phyloP scores from a whole-genome alignment of 106 monocot species.

The Dendrobium huoshanense region DNA sequence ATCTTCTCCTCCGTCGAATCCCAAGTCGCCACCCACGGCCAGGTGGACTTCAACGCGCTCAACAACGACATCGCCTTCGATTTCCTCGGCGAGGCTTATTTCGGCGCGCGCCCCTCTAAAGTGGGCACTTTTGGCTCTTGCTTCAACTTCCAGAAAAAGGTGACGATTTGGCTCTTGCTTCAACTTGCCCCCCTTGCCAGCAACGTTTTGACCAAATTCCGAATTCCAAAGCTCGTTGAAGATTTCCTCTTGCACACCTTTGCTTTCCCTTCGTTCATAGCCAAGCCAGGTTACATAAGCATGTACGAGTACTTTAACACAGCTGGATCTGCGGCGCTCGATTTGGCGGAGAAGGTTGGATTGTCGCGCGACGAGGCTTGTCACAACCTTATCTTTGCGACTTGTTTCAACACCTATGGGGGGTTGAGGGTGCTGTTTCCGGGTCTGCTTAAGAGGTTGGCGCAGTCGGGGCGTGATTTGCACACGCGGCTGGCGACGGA shows the following conservation, averaged over 20 bases:
- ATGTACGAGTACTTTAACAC: slow-evolving; percentile 33
- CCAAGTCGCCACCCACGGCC: slow-evolving; percentile 12
- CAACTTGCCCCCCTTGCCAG: slow-evolving; percentile 27
- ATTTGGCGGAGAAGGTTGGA: slow-evolving; percentile 13
- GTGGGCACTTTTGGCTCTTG: neutral
- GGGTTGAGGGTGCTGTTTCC: slow-evolving; percentile 35
- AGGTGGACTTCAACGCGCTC: slow-evolving; percentile 34
- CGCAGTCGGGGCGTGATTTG: slow-evolving; percentile 10
- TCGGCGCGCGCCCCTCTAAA: slow-evolving; percentile 17
- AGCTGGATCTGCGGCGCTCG: slow-evolving; percentile 12
- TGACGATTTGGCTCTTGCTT: slow-evolving; percentile 27
- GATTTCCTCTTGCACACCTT: slow-evolving; percentile 51
- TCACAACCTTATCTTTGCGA: slow-evolving; percentile 49
- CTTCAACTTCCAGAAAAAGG: slow-evolving; percentile 7
- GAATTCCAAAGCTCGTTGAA: slow-evolving; percentile 25
- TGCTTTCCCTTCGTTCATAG: slow-evolving; percentile 28
- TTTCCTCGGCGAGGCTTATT: slow-evolving; percentile 28
- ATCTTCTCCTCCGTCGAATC: slow-evolving; percentile 32
- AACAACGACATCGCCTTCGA: slow-evolving; percentile 36
- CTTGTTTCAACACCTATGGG: slow-evolving; percentile 36
- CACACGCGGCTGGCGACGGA: slow-evolving; percentile 29
- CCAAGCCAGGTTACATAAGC: slow-evolving; percentile 17
- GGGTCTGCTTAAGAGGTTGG: slow-evolving; percentile 25
- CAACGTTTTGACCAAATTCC: slow-evolving; percentile 8
- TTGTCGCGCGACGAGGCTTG: slow-evolving; percentile 37